phyloP scores from a whole-genome alignment of 2,329 filamentous ascomycete species.

The Incumbomyces lentus region DNA sequence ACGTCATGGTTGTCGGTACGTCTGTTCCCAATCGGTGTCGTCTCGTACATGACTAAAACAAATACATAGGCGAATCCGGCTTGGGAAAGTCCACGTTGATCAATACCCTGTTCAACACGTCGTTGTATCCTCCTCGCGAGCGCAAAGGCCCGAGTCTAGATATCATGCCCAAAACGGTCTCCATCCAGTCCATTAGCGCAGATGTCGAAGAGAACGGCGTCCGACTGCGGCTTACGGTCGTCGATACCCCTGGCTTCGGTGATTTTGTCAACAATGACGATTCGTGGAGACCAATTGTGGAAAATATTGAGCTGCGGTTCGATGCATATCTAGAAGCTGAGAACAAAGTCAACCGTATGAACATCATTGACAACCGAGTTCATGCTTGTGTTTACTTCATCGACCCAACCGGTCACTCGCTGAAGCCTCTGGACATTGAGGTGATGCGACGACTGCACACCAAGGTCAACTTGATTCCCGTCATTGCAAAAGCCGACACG shows the following conservation, averaged over 20 bases:
- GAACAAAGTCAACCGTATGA: constrained; percentile 99
- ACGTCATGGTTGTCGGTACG: constrained; percentile 99
- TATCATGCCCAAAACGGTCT: constrained; percentile 96
- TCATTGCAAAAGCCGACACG: constrained; percentile 97
- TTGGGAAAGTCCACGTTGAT: constrained; percentile 98
- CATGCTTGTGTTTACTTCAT: constrained; percentile 99
- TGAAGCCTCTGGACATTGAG: constrained; percentile 98
- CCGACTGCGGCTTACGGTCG: constrained; percentile 87
- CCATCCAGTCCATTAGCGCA: constrained; percentile 87
- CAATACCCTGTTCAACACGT: constrained; percentile 99
- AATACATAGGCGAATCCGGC: constrained; percentile 76
- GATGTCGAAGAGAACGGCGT: constrained; percentile 99
- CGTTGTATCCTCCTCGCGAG: constrained; percentile 96
- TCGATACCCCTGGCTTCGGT: constrained; percentile 95
- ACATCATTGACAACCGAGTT: constrained; percentile 98
- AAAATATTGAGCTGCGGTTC: constrained; percentile 99
- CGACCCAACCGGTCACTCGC: constrained; percentile 92
- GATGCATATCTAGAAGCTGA: constrained; percentile 97
- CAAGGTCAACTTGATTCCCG: constrained; percentile 99
- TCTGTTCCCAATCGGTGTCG: constrained; percentile 23
- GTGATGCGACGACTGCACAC: constrained; percentile 99
- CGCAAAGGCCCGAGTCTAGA: constrained; percentile 94
- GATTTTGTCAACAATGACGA: constrained; percentile 99
- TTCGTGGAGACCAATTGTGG: constrained; percentile 96
- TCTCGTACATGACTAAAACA: background rate